These are phyloP conservation scores for Saccharomyces kudriavzevii DNA, from an alignment of 805 yeast genomes.

Conservation along the genomic window DNA sequence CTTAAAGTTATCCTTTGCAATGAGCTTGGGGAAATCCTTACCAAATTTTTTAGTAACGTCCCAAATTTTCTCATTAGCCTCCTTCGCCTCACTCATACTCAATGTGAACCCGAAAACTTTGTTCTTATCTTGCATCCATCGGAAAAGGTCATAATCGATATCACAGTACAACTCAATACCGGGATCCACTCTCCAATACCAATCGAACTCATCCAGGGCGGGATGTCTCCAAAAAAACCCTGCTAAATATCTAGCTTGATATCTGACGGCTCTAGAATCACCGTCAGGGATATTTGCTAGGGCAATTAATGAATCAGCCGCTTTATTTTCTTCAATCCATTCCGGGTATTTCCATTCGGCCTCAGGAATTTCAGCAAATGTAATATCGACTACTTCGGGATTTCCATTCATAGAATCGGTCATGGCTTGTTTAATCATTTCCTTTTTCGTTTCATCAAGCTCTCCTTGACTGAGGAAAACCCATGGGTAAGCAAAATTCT, in stretches of 20 bases:
- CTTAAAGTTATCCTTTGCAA: slow-evolving; percentile 52
- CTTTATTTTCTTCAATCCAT: slow-evolving; percentile 64
- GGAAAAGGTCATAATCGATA: slow-evolving; percentile 65
- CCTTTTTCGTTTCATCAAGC: slow-evolving; percentile 38
- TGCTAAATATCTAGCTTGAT: slow-evolving; percentile 76
- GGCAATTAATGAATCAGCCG: slow-evolving; percentile 47
- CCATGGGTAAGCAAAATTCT: slow-evolving; percentile 78
- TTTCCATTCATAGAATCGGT: neutral
- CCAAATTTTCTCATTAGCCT: slow-evolving; percentile 70
- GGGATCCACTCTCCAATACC: slow-evolving; percentile 89
- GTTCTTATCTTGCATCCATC: slow-evolving; percentile 62
- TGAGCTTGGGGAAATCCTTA: slow-evolving; percentile 43
- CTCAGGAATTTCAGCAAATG: neutral
- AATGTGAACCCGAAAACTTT: slow-evolving; percentile 66
- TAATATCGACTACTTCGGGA: neutral
- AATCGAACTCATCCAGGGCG: slow-evolving; percentile 55
- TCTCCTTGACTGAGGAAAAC: slow-evolving; percentile 79
- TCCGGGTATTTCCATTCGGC: slow-evolving; percentile 65
- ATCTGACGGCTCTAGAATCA: slow-evolving; percentile 63
- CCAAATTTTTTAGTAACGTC: slow-evolving; percentile 54
- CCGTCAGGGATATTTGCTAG: slow-evolving; percentile 63
- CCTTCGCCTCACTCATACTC: slow-evolving; percentile 54
- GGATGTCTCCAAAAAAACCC: slow-evolving; percentile 70
- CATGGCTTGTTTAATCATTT: slow-evolving; percentile 17
- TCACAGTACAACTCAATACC: slow-evolving; percentile 65